These are phyloP conservation scores for Phytophthora pinifolia DNA, from an alignment of 352 stramenopile genomes.

Conservation along the genomic window DNA sequence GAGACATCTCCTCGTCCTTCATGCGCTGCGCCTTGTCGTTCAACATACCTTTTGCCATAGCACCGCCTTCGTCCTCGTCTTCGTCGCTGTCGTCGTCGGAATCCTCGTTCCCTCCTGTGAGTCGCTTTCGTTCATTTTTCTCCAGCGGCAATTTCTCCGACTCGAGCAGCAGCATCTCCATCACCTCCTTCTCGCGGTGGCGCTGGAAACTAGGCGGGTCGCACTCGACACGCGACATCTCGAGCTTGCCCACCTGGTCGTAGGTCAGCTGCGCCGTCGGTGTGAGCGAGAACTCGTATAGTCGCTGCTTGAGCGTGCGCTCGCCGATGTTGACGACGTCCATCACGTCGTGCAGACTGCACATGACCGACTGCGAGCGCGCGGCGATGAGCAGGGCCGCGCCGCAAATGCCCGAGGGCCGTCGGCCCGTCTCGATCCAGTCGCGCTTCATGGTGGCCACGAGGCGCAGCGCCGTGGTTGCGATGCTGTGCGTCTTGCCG, in stretches of 20 bases:
- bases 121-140: constrained; percentile 32
- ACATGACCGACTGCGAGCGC: constrained; percentile 94
- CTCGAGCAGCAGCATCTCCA: constrained; percentile 91
- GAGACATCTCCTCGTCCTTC: constrained; percentile 81
- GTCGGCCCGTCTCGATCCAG: constrained; percentile 98
- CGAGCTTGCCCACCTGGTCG: constrained; percentile 93
- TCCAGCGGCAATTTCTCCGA: constrained; percentile 65
- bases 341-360: constrained; percentile 83
- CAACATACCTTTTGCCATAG: constrained; percentile 24
- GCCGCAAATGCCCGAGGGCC: constrained; percentile 97
- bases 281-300: constrained; percentile 97
- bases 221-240: constrained; percentile 86
- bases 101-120: constrained; percentile 17
- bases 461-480: constrained; percentile 94
- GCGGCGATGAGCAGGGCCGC: constrained; percentile 96
- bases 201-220: constrained; percentile 90
- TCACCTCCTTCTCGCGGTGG: constrained; percentile 84
- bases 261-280: constrained; percentile 94
- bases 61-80: constrained; percentile 36
- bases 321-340: constrained; percentile 96
- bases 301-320: constrained; percentile 94
- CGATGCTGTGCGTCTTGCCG: constrained; percentile 92
- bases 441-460: constrained; percentile 98
- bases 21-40: constrained; percentile 51
- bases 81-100: constrained; percentile 29